Base-by-base conservation (phyloP, 352 stramenopile species). In the Thalassiosira livingstoniorum region DNA sequence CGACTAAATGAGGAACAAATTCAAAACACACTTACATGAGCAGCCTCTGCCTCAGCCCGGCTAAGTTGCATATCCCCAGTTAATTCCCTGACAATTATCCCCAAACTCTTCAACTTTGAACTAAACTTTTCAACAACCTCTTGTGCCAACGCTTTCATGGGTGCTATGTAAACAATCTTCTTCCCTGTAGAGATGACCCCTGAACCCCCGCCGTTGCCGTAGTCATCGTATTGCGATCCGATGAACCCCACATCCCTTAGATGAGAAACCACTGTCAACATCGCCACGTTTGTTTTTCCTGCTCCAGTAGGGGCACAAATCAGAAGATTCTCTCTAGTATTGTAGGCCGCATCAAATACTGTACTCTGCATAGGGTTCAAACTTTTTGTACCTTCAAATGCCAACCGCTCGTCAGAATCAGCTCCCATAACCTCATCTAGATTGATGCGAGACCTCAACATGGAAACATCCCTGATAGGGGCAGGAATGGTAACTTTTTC, bases 201-300 rank as follows among this genome's bases (percentile, higher is more conserved):
- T 7, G 39, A 47, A 18, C 39, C 39, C n/a, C 47, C 47, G 29
- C 75, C 53, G 60, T 76, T 69, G 32, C 85, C 66, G 57, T 78
- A 69, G 57, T 70, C 29, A 62, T 86, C 32, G 15, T 78, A 70
- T 53, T 82, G 35, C 29, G 80, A 51, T 27, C 79, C 80, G 45
- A 95, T 90, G 23, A 95, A 72, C 34, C 90, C 92, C 54, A 93
- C 90, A 79, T 95, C 90, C 43, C 90, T 78, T 54, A 95, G 87
- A 75, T 95, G 96, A 23, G 98, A 96, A 10, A 98, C 88, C 10
- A 99, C 96, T 0, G 96, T 91, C 7, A 99, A 92, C 96, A 99
- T 98, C 1, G 98, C 98, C 21, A 99, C 97, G 89, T 99, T 99
- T 0, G 98, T 99, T 79, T 99, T 99, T 78, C 97, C 97, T 95